phyloP scores from a whole-genome alignment of 768 basidiomycete genomes.

The Suillus americanus region DNA sequence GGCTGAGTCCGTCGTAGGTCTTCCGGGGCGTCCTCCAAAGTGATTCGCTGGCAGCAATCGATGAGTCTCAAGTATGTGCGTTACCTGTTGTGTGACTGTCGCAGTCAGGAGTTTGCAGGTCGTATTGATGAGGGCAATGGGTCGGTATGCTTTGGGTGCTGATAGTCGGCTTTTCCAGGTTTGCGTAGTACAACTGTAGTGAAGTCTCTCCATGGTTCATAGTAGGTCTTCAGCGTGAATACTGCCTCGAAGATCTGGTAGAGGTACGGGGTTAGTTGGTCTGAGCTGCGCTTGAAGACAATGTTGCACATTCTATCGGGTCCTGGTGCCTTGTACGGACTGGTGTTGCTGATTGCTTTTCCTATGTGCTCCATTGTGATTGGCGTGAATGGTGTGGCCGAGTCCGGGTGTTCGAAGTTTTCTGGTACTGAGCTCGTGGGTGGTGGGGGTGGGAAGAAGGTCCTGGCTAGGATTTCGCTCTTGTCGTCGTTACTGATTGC shows the following conservation, averaged over 20 bases:
- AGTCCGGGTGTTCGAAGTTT: background rate
- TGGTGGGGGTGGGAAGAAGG: conserved; percentile 26
- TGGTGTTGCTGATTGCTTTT: conserved; percentile 8
- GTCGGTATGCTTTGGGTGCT: conserved; percentile 34
- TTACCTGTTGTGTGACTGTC: conserved; percentile 27
- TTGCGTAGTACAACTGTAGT: conserved; percentile 32
- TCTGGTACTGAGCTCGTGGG: too few relatives aligned
- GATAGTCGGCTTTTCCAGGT: conserved; percentile 37
- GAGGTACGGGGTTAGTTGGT: conserved; percentile 2
- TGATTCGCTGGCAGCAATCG: conserved; percentile 35
- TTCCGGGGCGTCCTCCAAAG: conserved; percentile 40
- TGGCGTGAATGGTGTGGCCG: background rate
- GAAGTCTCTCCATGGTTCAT: conserved; percentile 21
- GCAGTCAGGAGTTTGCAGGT: conserved; percentile 31
- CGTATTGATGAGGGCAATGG: conserved; percentile 37
- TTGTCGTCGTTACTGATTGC: conserved; percentile 19
- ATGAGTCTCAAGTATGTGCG: conserved; percentile 28
- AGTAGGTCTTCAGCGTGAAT: conserved; percentile 11
- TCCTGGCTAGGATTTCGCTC: conserved; percentile 13
- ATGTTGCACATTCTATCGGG: conserved; percentile 27
- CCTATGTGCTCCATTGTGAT: conserved; percentile 15
- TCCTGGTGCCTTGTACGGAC: conserved; percentile 18
- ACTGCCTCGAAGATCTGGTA: conserved; percentile 12
- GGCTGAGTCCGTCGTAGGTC: conserved; percentile 37
- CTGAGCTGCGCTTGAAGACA: conserved; percentile 16